These are phyloP conservation scores for Botryotinia narcissicola DNA, from an alignment of 2,329 filamentous ascomycete species.

Conservation along the genomic window DNA sequence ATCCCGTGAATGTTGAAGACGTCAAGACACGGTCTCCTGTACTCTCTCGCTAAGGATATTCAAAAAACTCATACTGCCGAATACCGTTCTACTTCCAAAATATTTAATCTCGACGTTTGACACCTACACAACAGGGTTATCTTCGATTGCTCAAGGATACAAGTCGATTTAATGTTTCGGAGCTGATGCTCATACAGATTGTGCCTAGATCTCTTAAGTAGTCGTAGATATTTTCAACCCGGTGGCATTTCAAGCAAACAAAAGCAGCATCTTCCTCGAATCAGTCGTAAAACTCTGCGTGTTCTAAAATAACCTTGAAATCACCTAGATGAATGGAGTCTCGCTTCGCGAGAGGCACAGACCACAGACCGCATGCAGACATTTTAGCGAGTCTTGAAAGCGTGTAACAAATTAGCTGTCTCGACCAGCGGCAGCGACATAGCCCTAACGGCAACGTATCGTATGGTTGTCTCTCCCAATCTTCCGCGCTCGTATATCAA, in stretches of 20 bases:
- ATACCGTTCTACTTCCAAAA: background rate
- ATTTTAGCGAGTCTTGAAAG: background rate
- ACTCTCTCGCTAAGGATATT: background rate
- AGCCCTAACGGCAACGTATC: background rate
- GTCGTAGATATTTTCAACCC: accelerated
- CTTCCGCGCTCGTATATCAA: too few relatives aligned
- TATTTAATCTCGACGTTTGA: background rate
- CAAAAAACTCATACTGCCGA: background rate
- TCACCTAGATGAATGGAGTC: too few relatives aligned
- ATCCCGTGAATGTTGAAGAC: background rate
- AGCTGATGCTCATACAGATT: accelerated
- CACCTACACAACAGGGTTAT: accelerated
- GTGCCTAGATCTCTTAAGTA: background rate
- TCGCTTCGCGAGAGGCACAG: background rate
- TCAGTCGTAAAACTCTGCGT: background rate
- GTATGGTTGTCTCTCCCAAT: background rate
- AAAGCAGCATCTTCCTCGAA: background rate
- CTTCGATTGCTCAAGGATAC: background rate
- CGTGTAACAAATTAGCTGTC: background rate
- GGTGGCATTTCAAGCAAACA: accelerated
- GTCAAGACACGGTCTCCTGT: background rate
- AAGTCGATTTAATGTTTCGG: background rate
- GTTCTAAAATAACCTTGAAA: too few relatives aligned
- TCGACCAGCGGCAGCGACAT: too few relatives aligned
- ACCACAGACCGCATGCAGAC: background rate